phyloP scores from a whole-genome alignment of 805 yeast genomes.

The Schizosaccharomyces lindneri region DNA sequence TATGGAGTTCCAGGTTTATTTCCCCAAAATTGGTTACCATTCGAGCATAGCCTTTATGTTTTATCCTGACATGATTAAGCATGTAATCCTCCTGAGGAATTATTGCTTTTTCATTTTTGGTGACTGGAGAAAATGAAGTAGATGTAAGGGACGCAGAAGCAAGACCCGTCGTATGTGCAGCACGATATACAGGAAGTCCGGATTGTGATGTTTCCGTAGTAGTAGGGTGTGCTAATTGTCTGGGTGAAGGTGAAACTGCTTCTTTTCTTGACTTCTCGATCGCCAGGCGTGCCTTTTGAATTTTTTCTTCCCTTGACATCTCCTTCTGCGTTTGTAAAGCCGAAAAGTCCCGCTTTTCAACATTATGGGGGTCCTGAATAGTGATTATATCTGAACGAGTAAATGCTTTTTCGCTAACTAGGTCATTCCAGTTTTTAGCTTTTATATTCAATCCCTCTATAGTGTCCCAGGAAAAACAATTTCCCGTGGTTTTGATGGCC shows the following conservation, averaged over 20 bases:
- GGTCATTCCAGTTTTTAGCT: slow-evolving; percentile 12
- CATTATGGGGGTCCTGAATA: slow-evolving; percentile 6
- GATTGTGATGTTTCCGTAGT: background rate
- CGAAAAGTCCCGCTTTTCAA: slow-evolving; percentile 4
- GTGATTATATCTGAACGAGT: slow-evolving; percentile 11
- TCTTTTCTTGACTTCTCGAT: background rate
- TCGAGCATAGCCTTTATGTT: slow-evolving; percentile 11
- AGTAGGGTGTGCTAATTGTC: background rate
- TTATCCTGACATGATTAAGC: slow-evolving; percentile 11
- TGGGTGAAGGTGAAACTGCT: background rate
- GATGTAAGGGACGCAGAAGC: slow-evolving; percentile 13
- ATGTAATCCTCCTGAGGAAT: slow-evolving; percentile 11
- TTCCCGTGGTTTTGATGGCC: slow-evolving; percentile 11
- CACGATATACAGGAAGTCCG: slow-evolving; percentile 4
- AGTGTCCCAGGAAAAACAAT: slow-evolving; percentile 13
- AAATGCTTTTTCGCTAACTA: slow-evolving; percentile 13
- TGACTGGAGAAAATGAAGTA: slow-evolving; percentile 11
- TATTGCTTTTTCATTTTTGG: slow-evolving; percentile 9
- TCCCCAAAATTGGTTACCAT: slow-evolving; percentile 13
- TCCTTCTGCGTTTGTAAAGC: background rate
- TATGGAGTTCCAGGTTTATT: slow-evolving; percentile 39
- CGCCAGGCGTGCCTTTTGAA: background rate
- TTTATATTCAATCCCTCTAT: slow-evolving; percentile 11
- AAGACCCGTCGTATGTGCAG: slow-evolving; percentile 10
- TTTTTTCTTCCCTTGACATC: background rate